A percentile compares a stretch with the other conserved stretches of the same genome.
phyloP scores from a whole-genome alignment of 73 alveolate genomes.

The Paramecium sonneborni region DNA sequence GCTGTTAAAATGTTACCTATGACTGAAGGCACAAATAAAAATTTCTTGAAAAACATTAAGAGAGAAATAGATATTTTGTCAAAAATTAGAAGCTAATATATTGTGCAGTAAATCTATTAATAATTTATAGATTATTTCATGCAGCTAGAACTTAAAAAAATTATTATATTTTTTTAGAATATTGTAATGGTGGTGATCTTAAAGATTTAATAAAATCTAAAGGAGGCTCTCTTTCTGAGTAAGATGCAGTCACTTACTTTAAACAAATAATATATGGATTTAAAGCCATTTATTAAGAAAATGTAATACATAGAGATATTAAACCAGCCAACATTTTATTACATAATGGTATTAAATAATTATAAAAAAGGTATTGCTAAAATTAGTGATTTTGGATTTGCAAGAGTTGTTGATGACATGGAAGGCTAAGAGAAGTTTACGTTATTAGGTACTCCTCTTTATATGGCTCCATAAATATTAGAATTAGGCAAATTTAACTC shows the following conservation, averaged over 20 bases:
- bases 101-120: background rate
- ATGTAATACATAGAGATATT: slow-evolving; percentile 65
- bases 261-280: slow-evolving; percentile 61
- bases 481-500: slow-evolving; percentile 42
- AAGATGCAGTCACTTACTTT: slow-evolving; percentile 59
- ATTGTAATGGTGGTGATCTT: slow-evolving; percentile 65
- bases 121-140: slow-evolving; percentile 1
- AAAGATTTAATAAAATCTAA: slow-evolving; percentile 34
- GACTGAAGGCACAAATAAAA: slow-evolving; percentile 54
- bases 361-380: slow-evolving; percentile 1
- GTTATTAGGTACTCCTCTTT: slow-evolving; percentile 64
- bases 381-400: slow-evolving; percentile 67
- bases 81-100: slow-evolving; percentile 27
- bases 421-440: slow-evolving; percentile 42
- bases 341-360: slow-evolving; percentile 45
- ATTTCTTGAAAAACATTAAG: slow-evolving; percentile 49
- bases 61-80: slow-evolving; percentile 57
- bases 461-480: slow-evolving; percentile 65
- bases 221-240: slow-evolving; percentile 59
- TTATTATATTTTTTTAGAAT: slow-evolving; percentile 66
- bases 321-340: slow-evolving; percentile 65
- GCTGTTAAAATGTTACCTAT: slow-evolving; percentile 60
- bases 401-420: slow-evolving; percentile 65
- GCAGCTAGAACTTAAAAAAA: slow-evolving; percentile 67
- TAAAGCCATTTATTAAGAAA: slow-evolving; percentile 60